phyloP scores from a whole-genome alignment of 345 rosid genomes.

The Turnera subulata region DNA sequence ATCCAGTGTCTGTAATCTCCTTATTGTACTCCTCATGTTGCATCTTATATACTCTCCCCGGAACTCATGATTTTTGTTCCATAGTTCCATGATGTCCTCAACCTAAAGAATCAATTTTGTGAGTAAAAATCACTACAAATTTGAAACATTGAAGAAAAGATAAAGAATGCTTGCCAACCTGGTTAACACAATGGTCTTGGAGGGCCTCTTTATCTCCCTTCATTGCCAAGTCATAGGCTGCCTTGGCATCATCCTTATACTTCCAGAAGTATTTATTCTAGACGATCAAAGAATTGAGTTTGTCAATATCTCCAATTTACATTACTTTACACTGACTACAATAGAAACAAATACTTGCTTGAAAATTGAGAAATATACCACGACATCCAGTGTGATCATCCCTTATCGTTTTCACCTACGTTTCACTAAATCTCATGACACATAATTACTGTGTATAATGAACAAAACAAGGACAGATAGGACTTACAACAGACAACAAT shows the following conservation, averaged over 20 bases:
- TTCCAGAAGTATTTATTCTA: constrained; percentile 58
- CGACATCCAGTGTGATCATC: too few relatives aligned
- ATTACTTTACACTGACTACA: too few relatives aligned
- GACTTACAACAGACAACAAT: too few relatives aligned
- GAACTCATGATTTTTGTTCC: constrained; percentile 62
- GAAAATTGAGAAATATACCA: too few relatives aligned
- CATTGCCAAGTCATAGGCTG: constrained; percentile 49
- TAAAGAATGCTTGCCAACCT: constrained; percentile 39
- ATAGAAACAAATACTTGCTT: too few relatives aligned
- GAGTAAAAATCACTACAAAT: constrained; percentile 13
- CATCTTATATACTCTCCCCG: constrained; percentile 55
- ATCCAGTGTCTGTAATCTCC: constrained; percentile 71
- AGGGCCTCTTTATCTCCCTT: constrained; percentile 56
- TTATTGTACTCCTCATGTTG: constrained; percentile 55
- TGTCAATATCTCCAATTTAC: too few relatives aligned
- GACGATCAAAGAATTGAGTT: too few relatives aligned
- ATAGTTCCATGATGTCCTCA: constrained; percentile 57
- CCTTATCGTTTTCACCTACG: too few relatives aligned
- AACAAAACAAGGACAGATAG: too few relatives aligned
- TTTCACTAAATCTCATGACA: too few relatives aligned
- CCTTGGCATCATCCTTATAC: constrained; percentile 55
- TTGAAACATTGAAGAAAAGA: constrained; percentile 4
- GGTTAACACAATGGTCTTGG: constrained; percentile 53
- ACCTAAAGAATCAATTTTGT: constrained; percentile 41
- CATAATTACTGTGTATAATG: too few relatives aligned